phyloP scores from a whole-genome alignment of 2,329 filamentous ascomycete genomes.

The Fusarium torulosum region DNA sequence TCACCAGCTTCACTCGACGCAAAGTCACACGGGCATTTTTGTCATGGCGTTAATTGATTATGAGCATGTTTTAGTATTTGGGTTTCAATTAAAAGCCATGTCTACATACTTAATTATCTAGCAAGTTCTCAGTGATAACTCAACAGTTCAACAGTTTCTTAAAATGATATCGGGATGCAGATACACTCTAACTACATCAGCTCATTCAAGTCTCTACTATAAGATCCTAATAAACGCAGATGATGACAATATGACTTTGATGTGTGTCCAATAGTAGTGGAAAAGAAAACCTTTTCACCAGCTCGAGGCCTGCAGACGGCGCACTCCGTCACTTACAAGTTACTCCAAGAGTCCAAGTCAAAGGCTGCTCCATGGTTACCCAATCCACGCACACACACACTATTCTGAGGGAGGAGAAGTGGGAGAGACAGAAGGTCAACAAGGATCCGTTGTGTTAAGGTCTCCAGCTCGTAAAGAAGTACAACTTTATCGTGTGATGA shows the following conservation, averaged over 20 bases:
- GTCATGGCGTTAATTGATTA: background rate
- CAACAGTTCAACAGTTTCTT: conserved; percentile 3
- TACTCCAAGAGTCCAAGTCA: background rate
- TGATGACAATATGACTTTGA: background rate
- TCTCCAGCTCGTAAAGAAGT: conserved; percentile 8
- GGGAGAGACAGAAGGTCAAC: conserved; percentile 7
- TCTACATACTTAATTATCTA: background rate
- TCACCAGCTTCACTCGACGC: conserved; percentile 28
- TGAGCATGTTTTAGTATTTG: background rate
- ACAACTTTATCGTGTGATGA: conserved; percentile 4
- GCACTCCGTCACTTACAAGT: conserved; percentile 27
- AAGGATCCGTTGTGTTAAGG: conserved; percentile 7
- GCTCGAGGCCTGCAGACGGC: conserved; percentile 7
- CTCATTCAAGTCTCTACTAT: background rate
- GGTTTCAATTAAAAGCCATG: background rate
- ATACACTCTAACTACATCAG: background rate
- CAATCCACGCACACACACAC: conserved; percentile 24
- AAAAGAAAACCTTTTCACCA: conserved; percentile 5
- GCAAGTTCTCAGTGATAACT: background rate
- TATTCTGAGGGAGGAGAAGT: conserved; percentile 18
- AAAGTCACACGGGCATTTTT: conserved; percentile 12
- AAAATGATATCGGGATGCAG: background rate
- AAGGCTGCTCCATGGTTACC: background rate
- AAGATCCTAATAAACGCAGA: background rate
- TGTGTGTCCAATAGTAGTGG: background rate